Conservation (phyloP, 2,329 filamentous ascomycete species). For the Bertia moriformis region DNA sequence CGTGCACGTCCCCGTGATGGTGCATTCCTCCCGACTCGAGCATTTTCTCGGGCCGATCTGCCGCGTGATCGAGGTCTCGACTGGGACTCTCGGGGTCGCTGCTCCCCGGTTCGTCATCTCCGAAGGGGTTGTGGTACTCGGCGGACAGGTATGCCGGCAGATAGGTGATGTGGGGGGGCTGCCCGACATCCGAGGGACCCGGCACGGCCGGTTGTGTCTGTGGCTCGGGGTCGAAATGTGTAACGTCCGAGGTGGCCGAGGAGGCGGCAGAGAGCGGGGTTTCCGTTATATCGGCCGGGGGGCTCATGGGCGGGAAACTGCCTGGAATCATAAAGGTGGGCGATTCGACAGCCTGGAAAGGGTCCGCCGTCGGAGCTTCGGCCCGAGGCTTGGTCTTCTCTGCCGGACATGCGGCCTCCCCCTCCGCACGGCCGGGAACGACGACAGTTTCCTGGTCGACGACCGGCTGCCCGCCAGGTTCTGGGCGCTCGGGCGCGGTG, state of each 20-base stretch:
- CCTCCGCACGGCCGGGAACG: too few relatives aligned
- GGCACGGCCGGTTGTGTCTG: constrained; percentile 39
- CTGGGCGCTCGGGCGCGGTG: too few relatives aligned
- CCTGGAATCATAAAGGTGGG: constrained; percentile 55
- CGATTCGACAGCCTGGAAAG: constrained; percentile 30
- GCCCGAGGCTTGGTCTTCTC: too few relatives aligned
- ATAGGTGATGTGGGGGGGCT: constrained; percentile 8
- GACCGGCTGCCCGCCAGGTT: too few relatives aligned
- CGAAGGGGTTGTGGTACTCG: constrained; percentile 35
- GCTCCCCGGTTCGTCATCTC: constrained; percentile 26
- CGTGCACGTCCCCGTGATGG: too few relatives aligned
- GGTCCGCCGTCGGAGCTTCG: too few relatives aligned
- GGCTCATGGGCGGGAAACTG: constrained; percentile 32
- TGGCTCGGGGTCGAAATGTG: constrained; percentile 61
- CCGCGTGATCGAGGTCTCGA: background rate
- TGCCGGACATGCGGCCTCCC: too few relatives aligned
- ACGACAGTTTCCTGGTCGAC: too few relatives aligned
- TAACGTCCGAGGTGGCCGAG: constrained; percentile 33
- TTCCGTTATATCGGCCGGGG: constrained; percentile 21
- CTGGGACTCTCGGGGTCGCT: constrained; percentile 14
- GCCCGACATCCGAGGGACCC: constrained; percentile 7
- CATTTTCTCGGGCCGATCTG: background rate
- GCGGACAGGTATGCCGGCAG: constrained; percentile 13
- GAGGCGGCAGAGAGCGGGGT: constrained; percentile 44
- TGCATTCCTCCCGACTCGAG: too few relatives aligned